phyloP scores from a whole-genome alignment of 1,284 basidiomycete genomes.

The Ustilago curta region DNA sequence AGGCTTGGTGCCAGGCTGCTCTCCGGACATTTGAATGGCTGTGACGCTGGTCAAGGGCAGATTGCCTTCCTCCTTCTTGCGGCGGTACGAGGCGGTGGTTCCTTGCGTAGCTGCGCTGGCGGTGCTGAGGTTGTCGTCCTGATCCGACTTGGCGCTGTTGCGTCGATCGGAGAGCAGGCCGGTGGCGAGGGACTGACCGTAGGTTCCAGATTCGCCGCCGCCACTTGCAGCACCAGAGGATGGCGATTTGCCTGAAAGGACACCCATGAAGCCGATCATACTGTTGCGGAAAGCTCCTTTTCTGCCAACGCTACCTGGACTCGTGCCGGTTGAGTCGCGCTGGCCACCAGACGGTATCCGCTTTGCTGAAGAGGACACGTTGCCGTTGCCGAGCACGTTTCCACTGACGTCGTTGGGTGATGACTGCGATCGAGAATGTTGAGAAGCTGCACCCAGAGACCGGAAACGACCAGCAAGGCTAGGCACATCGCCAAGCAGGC shows the following conservation, averaged over 20 bases:
- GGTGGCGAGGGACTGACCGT: slow-evolving; percentile 10
- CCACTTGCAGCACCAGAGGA: neutral
- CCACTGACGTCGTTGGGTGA: slow-evolving; percentile 19
- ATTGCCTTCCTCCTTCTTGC: slow-evolving; percentile 44
- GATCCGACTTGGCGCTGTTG: slow-evolving; percentile 37
- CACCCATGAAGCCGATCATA: slow-evolving; percentile 46
- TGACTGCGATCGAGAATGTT: slow-evolving; percentile 31
- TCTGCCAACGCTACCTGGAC: slow-evolving; percentile 21
- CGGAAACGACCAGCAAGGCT: slow-evolving; percentile 24
- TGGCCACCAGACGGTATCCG: slow-evolving; percentile 6
- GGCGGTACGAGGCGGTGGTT: slow-evolving; percentile 52
- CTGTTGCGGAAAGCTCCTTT: slow-evolving; percentile 48
- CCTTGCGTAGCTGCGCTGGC: slow-evolving; percentile 48
- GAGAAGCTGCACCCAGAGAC: slow-evolving; percentile 17
- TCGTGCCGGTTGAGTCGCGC: slow-evolving; percentile 9
- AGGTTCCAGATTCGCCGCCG: slow-evolving; percentile 1
- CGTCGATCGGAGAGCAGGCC: slow-evolving; percentile 29
- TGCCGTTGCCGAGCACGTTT: slow-evolving; percentile 21
- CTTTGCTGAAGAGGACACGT: slow-evolving; percentile 3
- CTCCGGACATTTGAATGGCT: slow-evolving; percentile 43
- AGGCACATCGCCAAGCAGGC: slow-evolving; percentile 7
- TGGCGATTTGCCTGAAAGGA: slow-evolving; percentile 28
- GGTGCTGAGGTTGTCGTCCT: slow-evolving; percentile 39
- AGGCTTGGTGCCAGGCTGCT: slow-evolving; percentile 34
- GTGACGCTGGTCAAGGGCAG: slow-evolving; percentile 37